These are phyloP conservation scores for Neocatenulostroma microsporum DNA, from an alignment of 2,329 filamentous ascomycete species.

Conservation along the genomic window DNA sequence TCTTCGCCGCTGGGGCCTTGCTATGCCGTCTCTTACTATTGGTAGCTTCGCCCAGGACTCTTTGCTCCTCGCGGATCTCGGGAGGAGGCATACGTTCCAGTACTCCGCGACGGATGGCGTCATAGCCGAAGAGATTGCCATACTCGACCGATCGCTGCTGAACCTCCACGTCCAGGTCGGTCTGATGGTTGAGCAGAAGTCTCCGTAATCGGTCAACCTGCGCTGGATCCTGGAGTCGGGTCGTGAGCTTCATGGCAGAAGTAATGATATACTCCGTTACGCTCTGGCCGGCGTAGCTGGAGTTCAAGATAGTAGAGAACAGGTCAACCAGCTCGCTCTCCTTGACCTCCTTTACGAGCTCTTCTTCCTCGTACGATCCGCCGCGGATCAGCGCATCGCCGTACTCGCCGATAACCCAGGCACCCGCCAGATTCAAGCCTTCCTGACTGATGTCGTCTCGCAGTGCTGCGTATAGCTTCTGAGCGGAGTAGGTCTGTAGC, in stretches of 20 bases:
- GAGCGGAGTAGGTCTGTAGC: conserved; percentile 89
- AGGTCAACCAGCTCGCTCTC: conserved; percentile 87
- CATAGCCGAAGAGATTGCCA: conserved; percentile 83
- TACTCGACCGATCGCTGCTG: conserved; percentile 96
- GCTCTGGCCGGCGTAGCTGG: conserved; percentile 84
- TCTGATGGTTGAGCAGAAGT: conserved; percentile 67
- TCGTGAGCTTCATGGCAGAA: conserved; percentile 88
- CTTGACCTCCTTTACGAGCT: conserved; percentile 72
- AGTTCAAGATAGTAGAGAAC: conserved; percentile 87
- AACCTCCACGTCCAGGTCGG: conserved; percentile 87
- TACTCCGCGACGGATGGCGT: conserved; percentile 79
- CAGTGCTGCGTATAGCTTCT: conserved; percentile 83
- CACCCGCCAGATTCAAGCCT: conserved; percentile 81
- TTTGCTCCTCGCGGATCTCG: conserved; percentile 90
- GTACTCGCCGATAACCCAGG: conserved; percentile 98
- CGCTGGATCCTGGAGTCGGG: conserved; percentile 70
- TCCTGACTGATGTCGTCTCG: conserved; percentile 98
- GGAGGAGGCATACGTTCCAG: conserved; percentile 97
- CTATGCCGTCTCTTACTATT: conserved; percentile 38
- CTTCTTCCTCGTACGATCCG: conserved; percentile 89
- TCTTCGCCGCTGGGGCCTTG: conserved; percentile 63
- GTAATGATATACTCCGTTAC: conserved; percentile 95
- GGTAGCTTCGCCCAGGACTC: conserved; percentile 75
- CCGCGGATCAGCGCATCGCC: conserved; percentile 82
- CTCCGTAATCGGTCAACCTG: conserved; percentile 80